Evolutionary conservation across 2,329 filamentous ascomycete genomes (phyloP).

Genomic region (Raffaelea arxii): DNA sequence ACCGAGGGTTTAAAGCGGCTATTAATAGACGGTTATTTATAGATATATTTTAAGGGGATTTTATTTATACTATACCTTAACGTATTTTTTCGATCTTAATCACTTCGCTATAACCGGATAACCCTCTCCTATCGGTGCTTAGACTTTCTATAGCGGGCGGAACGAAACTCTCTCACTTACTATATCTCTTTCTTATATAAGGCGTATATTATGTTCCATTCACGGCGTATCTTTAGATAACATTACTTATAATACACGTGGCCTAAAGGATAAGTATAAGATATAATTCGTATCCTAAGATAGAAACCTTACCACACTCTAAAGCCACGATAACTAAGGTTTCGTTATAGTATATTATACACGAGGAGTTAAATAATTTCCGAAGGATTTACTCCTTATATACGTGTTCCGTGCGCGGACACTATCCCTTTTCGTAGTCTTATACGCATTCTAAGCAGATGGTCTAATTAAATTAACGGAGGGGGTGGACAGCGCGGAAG

Average conservation of each 20-base stretch:
- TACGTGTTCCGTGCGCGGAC: background rate
- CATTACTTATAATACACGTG: background rate
- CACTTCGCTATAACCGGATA: conserved; percentile 1
- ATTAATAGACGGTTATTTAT: too few species aligned
- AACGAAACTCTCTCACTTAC: background rate
- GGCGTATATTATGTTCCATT: background rate
- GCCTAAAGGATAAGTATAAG: background rate
- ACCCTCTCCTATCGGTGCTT: conserved; percentile 1
- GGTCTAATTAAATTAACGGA: background rate
- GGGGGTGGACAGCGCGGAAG: background rate
- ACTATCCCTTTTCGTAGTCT: background rate
- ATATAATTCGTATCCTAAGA: background rate
- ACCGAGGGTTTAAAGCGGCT: too few species aligned
- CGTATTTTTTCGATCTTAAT: background rate
- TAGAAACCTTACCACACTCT: background rate
- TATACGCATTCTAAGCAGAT: background rate
- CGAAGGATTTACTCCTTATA: background rate
- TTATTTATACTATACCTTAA: background rate
- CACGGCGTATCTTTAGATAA: background rate
- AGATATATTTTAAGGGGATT: background rate
- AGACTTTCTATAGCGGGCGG: background rate
- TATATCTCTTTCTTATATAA: background rate
- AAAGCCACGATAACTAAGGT: background rate
- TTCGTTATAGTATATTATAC: background rate
- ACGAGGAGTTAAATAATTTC: background rate